Conservation (phyloP, 2,329 filamentous ascomycete genomes). For the Magnaporthales sp. region DNA sequence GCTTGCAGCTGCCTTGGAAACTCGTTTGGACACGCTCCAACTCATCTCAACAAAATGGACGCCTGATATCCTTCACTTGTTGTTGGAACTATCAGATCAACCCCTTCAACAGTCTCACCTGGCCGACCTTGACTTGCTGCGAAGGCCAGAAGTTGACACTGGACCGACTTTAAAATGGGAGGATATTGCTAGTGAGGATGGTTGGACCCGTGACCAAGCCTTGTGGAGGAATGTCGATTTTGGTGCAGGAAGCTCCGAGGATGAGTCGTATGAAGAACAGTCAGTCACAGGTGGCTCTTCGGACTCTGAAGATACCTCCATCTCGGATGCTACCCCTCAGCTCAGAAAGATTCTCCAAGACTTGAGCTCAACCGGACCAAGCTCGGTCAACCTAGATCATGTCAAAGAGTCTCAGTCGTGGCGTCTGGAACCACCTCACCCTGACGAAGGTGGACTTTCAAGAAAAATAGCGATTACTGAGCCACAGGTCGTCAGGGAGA, state of each 20-base stretch:
- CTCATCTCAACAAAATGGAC: slow-evolving; percentile 50
- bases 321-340: slow-evolving; percentile 19
- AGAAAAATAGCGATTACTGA: slow-evolving; percentile 52
- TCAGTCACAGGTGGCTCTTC: slow-evolving; percentile 20
- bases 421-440: slow-evolving; percentile 19
- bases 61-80: slow-evolving; percentile 70
- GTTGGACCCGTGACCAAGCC: slow-evolving; percentile 56
- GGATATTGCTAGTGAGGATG: slow-evolving; percentile 69
- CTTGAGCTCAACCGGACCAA: neutral
- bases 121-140: slow-evolving; percentile 49
- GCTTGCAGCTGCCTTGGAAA: slow-evolving; percentile 60
- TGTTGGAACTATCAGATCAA: slow-evolving; percentile 74
- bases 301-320: slow-evolving; percentile 16
- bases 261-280: slow-evolving; percentile 34
- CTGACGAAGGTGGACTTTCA: slow-evolving; percentile 21
- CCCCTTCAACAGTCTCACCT: slow-evolving; percentile 64
- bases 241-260: slow-evolving; percentile 53
- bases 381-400: slow-evolving; percentile 19
- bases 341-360: slow-evolving; percentile 8
- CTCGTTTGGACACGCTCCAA: slow-evolving; percentile 19
- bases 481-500: slow-evolving; percentile 65
- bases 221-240: slow-evolving; percentile 68
- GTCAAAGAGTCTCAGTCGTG: slow-evolving; percentile 37
- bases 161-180: slow-evolving; percentile 61
- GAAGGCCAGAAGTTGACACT: slow-evolving; percentile 30